These are phyloP conservation scores for Avena insularis DNA, from an alignment of 176 grass and related monocot species.

Conservation along the genomic window DNA sequence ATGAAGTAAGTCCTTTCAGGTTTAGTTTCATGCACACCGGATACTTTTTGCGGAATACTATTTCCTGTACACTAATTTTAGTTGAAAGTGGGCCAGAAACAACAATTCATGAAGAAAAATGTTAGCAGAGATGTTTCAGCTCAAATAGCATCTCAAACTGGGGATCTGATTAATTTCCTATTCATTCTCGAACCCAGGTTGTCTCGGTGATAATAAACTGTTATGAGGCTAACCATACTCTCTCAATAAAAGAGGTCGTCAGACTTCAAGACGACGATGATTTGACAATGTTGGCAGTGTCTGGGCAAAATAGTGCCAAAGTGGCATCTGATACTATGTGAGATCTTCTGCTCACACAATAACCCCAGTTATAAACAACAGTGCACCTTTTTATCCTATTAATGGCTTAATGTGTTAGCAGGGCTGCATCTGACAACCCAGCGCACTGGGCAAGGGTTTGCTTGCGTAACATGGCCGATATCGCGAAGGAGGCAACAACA, in stretches of 20 bases:
- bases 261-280: conserved; percentile 63
- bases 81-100: conserved; percentile 21
- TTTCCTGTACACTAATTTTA: conserved; percentile 10
- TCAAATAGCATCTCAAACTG: conserved; percentile 28
- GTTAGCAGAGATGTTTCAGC: conserved; percentile 13
- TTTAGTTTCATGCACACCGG: conserved; percentile 13
- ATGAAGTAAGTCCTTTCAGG: conserved; percentile 72
- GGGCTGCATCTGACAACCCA: conserved; percentile 72
- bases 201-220: conserved; percentile 64
- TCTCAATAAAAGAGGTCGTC: conserved; percentile 66
- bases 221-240: conserved; percentile 63
- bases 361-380: conserved; percentile 17
- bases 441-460: conserved; percentile 83
- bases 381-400: conserved; percentile 10
- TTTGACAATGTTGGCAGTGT: conserved; percentile 45
- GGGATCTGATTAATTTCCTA: conserved; percentile 31
- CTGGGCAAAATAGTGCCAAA: conserved; percentile 56
- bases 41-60: not conserved
- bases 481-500: conserved; percentile 89
- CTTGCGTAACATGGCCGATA: conserved; percentile 90
- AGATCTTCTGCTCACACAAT: conserved; percentile 33
- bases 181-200: conserved; percentile 60
- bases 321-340: conserved; percentile 69
- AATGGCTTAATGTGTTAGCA: conserved; percentile 51
- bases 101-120: conserved; percentile 13